Conservation (phyloP, 176 grass and related monocot species). For the Leersia perrieri region DNA sequence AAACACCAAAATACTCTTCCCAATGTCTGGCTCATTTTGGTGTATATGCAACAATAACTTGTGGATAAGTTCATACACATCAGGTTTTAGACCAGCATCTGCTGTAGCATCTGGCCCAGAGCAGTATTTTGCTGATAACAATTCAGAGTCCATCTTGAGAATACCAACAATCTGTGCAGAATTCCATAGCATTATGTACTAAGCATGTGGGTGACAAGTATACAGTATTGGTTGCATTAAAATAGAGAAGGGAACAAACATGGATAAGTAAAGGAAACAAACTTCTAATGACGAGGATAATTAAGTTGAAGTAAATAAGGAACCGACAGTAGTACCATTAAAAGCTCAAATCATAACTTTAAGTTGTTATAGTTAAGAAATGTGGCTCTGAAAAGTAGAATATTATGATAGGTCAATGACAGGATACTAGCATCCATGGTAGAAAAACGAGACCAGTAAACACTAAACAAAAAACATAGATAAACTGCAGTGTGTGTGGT, state of each 20-base stretch:
- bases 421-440: neutral
- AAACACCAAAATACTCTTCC: slow-evolving; percentile 94
- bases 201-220: slow-evolving; percentile 10
- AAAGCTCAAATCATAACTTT: neutral
- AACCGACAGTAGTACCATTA: neutral
- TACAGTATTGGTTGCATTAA: neutral
- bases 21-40: slow-evolving; percentile 55
- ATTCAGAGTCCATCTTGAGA: slow-evolving; percentile 58
- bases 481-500: neutral
- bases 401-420: neutral
- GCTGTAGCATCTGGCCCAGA: slow-evolving; percentile 34
- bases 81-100: slow-evolving; percentile 53
- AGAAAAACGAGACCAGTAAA: neutral
- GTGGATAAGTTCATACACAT: slow-evolving; percentile 69
- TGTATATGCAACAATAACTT: slow-evolving; percentile 74
- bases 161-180: slow-evolving; percentile 56
- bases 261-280: neutral
- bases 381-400: neutral
- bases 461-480: slow-evolving; percentile 25
- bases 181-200: slow-evolving; percentile 23
- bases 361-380: neutral
- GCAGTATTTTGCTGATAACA: slow-evolving; percentile 50
- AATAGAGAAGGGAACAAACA: neutral
- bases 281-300: neutral
- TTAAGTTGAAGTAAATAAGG: slow-evolving; percentile 4